Conservation (phyloP, 2,329 filamentous ascomycete species). For the Teratosphaeria destructans region DNA sequence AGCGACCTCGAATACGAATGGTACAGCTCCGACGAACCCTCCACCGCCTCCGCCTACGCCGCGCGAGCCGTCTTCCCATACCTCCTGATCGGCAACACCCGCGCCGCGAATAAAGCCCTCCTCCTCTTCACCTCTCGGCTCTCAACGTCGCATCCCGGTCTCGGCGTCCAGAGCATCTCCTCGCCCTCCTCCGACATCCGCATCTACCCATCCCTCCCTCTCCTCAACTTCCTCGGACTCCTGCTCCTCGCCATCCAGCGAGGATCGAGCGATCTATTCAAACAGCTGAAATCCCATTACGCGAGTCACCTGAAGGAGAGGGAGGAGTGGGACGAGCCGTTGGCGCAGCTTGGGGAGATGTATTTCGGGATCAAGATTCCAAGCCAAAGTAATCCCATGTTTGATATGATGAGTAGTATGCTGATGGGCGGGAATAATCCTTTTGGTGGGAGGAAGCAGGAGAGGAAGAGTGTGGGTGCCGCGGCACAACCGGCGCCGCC, state of each 20-base stretch:
- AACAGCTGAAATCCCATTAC: slow-evolving; percentile 74
- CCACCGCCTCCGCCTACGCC: slow-evolving; percentile 77
- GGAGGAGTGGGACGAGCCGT: slow-evolving; percentile 59
- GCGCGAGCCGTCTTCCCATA: slow-evolving; percentile 84
- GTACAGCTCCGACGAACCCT: slow-evolving; percentile 82
- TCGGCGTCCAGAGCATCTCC: slow-evolving; percentile 74
- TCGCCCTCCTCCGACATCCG: slow-evolving; percentile 59
- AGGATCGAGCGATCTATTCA: slow-evolving; percentile 66
- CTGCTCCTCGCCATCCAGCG: slow-evolving; percentile 75
- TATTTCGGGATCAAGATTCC: slow-evolving; percentile 91
- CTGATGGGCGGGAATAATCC: slow-evolving; percentile 64
- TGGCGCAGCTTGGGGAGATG: slow-evolving; percentile 87
- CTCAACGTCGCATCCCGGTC: slow-evolving; percentile 45
- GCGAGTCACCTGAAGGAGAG: slow-evolving; percentile 63
- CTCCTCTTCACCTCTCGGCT: slow-evolving; percentile 63
- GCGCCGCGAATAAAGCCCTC: slow-evolving; percentile 75
- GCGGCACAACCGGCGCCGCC: slow-evolving; percentile 29
- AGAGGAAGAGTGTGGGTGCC: slow-evolving; percentile 38
- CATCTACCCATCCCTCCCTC: slow-evolving; percentile 81
- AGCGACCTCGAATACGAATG: slow-evolving; percentile 81
- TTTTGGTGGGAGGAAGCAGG: slow-evolving; percentile 35
- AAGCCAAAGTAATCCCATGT: slow-evolving; percentile 78
- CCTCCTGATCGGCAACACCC: slow-evolving; percentile 78
- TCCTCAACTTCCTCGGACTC: slow-evolving; percentile 87
- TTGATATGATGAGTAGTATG: slow-evolving; percentile 97